Percentiles rank a stretch among this genome's conserved stretches.
Evolutionary conservation across 2,329 filamentous ascomycete genomes (phyloP).

Genomic region (Lecanicillium sp.): DNA sequence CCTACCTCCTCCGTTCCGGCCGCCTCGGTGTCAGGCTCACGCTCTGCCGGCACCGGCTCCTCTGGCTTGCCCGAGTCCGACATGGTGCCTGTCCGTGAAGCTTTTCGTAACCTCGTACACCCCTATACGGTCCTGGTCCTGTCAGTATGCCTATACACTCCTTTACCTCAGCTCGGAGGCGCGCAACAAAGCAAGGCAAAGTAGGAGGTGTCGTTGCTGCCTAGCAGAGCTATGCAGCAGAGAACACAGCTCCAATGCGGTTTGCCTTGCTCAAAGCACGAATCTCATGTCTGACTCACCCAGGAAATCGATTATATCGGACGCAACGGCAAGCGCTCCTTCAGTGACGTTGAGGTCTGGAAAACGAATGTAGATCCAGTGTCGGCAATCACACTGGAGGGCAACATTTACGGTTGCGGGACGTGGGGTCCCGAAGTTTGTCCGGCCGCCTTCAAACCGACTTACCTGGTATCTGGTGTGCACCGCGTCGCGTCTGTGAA

Average conservation of each 20-base stretch:
- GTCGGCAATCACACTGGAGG: conserved; percentile 1
- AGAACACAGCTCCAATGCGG: no score
- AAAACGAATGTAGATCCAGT: conserved; percentile 6
- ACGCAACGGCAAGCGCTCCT: conserved; percentile 4
- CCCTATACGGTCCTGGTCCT: no score
- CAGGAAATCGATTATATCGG: neutral
- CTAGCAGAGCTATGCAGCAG: no score
- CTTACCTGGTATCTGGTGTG: no score
- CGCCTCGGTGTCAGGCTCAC: conserved; percentile 7
- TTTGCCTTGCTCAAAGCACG: no score
- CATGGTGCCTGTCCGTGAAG: conserved; percentile 5
- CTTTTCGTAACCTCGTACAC: no score
- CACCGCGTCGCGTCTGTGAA: no score
- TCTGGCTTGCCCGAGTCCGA: conserved; percentile 8
- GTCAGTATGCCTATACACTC: no score
- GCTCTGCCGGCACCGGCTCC: conserved; percentile 8
- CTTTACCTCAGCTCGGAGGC: no score
- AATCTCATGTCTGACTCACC: no score
- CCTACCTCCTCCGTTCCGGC: conserved; percentile 10
- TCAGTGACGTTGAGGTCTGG: neutral
- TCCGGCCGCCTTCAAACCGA: neutral
- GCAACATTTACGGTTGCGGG: neutral
- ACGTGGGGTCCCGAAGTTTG: conserved; percentile 9
- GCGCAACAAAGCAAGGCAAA: no score
- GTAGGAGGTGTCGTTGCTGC: no score